These are phyloP conservation scores for Moniliella sp. DNA, from an alignment of 1,284 basidiomycete species.

Conservation along the genomic window DNA sequence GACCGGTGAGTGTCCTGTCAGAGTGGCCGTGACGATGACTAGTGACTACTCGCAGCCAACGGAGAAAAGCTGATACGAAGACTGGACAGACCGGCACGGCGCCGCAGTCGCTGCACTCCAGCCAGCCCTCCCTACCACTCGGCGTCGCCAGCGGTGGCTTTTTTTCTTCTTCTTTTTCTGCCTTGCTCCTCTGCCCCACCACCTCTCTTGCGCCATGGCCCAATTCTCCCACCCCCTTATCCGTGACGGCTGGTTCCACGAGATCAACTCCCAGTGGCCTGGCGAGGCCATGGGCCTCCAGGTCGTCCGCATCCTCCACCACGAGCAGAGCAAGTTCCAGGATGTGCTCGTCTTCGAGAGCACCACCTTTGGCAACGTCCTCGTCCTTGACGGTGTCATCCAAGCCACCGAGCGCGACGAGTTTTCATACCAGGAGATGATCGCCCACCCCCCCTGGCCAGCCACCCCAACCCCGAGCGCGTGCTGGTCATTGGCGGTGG, in stretches of 20 bases:
- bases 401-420: constrained; percentile 95
- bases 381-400: constrained; percentile 83
- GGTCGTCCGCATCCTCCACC: constrained; percentile 83
- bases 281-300: constrained; percentile 38
- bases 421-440: constrained; percentile 99
- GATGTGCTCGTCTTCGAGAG: constrained; percentile 90
- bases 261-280: constrained; percentile 90
- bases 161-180: too few relatives aligned
- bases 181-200: too few relatives aligned
- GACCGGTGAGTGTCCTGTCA: too few relatives aligned
- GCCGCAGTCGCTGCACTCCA: too few relatives aligned
- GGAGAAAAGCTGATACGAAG: too few relatives aligned
- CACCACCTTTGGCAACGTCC: constrained; percentile 69
- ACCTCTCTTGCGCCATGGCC: too few relatives aligned
- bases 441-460: constrained; percentile 75
- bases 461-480: constrained; percentile 83
- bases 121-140: too few relatives aligned
- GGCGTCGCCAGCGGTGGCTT: too few relatives aligned
- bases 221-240: constrained; percentile 33
- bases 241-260: constrained; percentile 87
- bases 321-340: constrained; percentile 73
- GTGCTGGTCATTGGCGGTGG: constrained; percentile 93
- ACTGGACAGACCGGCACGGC: too few relatives aligned
- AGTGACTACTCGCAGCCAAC: too few relatives aligned
- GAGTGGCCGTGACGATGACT: too few relatives aligned